These are phyloP conservation scores for Russula olivacea DNA, from an alignment of 768 basidiomycete genomes.

Conservation along the genomic window DNA sequence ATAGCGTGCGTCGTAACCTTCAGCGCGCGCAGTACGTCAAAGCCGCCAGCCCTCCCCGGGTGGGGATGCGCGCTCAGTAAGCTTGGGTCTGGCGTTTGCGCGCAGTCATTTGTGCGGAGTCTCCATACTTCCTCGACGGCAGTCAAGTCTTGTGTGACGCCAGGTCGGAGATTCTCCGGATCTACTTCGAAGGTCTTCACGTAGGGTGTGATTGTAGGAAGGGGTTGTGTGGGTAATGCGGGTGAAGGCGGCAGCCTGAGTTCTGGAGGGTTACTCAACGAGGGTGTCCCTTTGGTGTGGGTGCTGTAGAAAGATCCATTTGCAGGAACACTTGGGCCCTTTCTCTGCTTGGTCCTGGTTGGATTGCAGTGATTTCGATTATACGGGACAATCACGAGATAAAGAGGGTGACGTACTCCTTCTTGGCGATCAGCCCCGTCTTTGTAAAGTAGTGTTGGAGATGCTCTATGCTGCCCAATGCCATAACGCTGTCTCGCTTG, in stretches of 20 bases:
- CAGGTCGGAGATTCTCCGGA: slow-evolving; percentile 70
- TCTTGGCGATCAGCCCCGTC: slow-evolving; percentile 68
- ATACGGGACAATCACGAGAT: slow-evolving; percentile 2
- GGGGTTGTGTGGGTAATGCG: slow-evolving; percentile 41
- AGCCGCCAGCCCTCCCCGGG: slow-evolving; percentile 15
- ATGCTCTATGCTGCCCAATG: slow-evolving; percentile 92
- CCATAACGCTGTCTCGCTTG: slow-evolving; percentile 90
- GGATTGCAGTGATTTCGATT: slow-evolving; percentile 22
- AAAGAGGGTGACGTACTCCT: slow-evolving; percentile 47
- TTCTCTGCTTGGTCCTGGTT: slow-evolving; percentile 44
- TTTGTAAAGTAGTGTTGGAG: slow-evolving; percentile 94
- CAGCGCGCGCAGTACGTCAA: slow-evolving; percentile 65
- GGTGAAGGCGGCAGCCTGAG: slow-evolving; percentile 72
- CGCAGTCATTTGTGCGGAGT: slow-evolving; percentile 31
- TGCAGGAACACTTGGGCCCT: slow-evolving; percentile 70
- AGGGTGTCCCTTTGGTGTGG: slow-evolving; percentile 33
- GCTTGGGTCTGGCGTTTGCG: slow-evolving; percentile 1
- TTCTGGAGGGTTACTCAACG: slow-evolving; percentile 40
- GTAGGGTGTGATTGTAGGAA: slow-evolving; percentile 45
- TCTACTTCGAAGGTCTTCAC: slow-evolving; percentile 66
- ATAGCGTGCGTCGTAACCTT: slow-evolving; percentile 77
- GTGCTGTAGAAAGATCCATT: slow-evolving; percentile 47
- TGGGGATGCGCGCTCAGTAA: slow-evolving; percentile 14
- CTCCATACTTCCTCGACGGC: slow-evolving; percentile 60
- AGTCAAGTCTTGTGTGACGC: slow-evolving; percentile 68